Evolutionary conservation across 768 basidiomycete genomes (phyloP).

Genomic region (Rhizopogon sp.): DNA sequence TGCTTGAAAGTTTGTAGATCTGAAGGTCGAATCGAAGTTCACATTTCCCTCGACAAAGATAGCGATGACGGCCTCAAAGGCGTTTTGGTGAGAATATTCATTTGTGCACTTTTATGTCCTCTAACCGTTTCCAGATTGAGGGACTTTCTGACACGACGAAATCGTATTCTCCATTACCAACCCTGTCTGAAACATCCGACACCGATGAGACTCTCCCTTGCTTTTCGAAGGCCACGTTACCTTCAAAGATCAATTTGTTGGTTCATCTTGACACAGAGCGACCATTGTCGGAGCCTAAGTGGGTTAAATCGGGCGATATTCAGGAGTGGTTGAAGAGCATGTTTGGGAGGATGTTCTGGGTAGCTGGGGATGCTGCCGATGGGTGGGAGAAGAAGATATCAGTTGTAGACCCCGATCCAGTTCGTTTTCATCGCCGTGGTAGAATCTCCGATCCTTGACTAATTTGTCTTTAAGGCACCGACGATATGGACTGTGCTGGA

Average conservation of each 20-base stretch:
- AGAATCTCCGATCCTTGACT: background rate
- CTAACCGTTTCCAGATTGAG: slow-evolving; percentile 53
- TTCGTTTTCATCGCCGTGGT: slow-evolving; percentile 36
- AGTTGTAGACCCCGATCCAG: slow-evolving; percentile 92
- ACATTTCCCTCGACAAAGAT: slow-evolving; percentile 54
- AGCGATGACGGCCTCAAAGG: slow-evolving; percentile 60
- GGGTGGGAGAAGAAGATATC: slow-evolving; percentile 94
- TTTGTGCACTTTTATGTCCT: slow-evolving; percentile 3
- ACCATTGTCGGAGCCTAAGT: slow-evolving; percentile 92
- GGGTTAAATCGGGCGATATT: slow-evolving; percentile 93
- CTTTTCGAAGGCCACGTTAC: slow-evolving; percentile 50
- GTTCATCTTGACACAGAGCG: slow-evolving; percentile 83
- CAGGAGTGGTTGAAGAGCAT: slow-evolving; percentile 91
- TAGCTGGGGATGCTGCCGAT: slow-evolving; percentile 74
- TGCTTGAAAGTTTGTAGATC: slow-evolving; percentile 73
- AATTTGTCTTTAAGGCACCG: slow-evolving; percentile 56
- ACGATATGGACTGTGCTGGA: slow-evolving; percentile 90
- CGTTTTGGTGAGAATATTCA: slow-evolving; percentile 53
- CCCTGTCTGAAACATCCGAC: slow-evolving; percentile 34
- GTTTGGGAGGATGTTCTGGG: slow-evolving; percentile 87
- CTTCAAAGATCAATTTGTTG: slow-evolving; percentile 56
- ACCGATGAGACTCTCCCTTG: slow-evolving; percentile 68
- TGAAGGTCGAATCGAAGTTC: slow-evolving; percentile 83
- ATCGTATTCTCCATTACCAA: slow-evolving; percentile 59
- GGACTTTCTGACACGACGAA: slow-evolving; percentile 66